Conservation (phyloP, 805 yeast species). For the Millerago galiae region DNA sequence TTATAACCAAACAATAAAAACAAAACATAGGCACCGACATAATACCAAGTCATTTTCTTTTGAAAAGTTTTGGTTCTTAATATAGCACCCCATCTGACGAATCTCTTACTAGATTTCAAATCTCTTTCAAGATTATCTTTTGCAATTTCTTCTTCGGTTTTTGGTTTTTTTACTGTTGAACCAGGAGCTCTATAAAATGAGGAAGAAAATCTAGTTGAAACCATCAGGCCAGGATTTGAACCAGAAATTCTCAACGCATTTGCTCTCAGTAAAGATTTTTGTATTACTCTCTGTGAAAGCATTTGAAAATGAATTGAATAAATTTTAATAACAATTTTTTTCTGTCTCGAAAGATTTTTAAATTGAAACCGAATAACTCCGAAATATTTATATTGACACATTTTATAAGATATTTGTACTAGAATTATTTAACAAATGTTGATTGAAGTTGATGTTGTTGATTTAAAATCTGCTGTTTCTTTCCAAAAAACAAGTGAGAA, state of each 20-base stretch:
- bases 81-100: constrained; percentile 46
- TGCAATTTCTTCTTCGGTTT: constrained; percentile 29
- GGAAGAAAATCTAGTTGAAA: constrained; percentile 4
- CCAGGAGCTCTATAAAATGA: constrained; percentile 20
- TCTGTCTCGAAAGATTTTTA: background rate
- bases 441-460: constrained; percentile 3
- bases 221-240: background rate
- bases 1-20: constrained; percentile 53
- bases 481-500: constrained; percentile 2
- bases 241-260: background rate
- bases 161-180: constrained; percentile 13
- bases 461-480: constrained; percentile 5
- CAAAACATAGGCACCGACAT: constrained; percentile 52
- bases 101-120: constrained; percentile 29
- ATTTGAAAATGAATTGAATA: background rate
- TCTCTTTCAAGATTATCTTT: constrained; percentile 27
- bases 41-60: constrained; percentile 55
- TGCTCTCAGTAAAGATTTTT: background rate
- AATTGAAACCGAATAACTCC: background rate
- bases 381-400: background rate
- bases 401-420: too few relatives aligned
- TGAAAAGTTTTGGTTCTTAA: constrained; percentile 51
- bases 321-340: background rate
- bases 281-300: background rate
- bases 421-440: too few relatives aligned